Base-by-base conservation (phyloP, 495 filamentous ascomycete genomes). In the Penicillium turbatum region DNA sequence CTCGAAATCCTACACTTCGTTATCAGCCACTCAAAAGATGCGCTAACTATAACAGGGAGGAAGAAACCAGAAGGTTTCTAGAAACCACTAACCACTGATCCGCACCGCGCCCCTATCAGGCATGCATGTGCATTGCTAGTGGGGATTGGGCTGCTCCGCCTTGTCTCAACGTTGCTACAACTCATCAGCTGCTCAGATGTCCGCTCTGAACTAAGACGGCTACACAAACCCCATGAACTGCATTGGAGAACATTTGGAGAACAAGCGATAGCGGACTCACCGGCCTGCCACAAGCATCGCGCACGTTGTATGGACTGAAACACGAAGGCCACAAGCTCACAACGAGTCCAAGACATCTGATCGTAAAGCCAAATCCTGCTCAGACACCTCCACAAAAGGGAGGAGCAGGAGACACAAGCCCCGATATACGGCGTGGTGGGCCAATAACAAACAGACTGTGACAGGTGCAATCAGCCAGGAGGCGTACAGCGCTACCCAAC, bases 371-470 rank as follows among this genome's bases (percentile, higher is more conserved):
- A 27, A 9, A 12, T 13, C 3, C 8, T 19, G 16, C 17, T 31
- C 19, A 17, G 34, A 24, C 1, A 24, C 32, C 26, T 10, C 53
- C 59, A 5, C 40, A 47, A 60, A 37, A 38, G 62, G 59, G 62
- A 62, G 40, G 51, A 59, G 32, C 32, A 62, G 29, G 59, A 62
- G 62, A 65, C 21, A 0, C 26, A 31, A 38, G 1, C n/a, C n/a
- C 62, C 62, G 62, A 65, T 41, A 27, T 19, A 34, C 62, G 62
- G 62, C 59, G 62, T 49, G 16, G 2, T 17, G 40, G 43, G 31
- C 62, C 62, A 65, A 65, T 65, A 11, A 43, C 11, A 15, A 6
- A 6, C n/a, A 16, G 35, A 7, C 35, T 37, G 32, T 2, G 5
- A 37, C 1, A 37, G 13, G 1, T n/a, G n/a, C 12, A 1, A 13